These are phyloP conservation scores for Nitzschia palea DNA, from an alignment of 108 stramenopile species.

Conservation along the genomic window DNA sequence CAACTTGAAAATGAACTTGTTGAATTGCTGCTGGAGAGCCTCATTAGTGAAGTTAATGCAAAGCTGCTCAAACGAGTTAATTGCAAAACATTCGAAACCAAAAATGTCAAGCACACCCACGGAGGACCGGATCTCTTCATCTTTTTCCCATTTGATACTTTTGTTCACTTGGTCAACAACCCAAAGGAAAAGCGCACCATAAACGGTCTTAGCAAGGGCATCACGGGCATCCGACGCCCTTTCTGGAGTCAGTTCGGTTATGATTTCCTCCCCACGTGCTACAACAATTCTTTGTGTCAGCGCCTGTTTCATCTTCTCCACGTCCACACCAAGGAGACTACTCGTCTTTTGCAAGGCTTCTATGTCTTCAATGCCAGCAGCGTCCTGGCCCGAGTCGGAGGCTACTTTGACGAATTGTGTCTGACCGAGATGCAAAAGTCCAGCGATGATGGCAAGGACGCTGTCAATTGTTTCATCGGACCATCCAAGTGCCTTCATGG, in stretches of 20 bases:
- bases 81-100: slow-evolving; percentile 98
- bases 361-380: slow-evolving; percentile 65
- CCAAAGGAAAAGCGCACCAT: slow-evolving; percentile 90
- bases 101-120: slow-evolving; percentile 99
- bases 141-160: slow-evolving; percentile 84
- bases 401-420: slow-evolving; percentile 67
- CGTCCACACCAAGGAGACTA: slow-evolving; percentile 77
- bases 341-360: slow-evolving; percentile 69
- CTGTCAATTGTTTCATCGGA: slow-evolving; percentile 62
- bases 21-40: slow-evolving; percentile 99
- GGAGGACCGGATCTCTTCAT: slow-evolving; percentile 68
- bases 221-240: slow-evolving; percentile 90
- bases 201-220: slow-evolving; percentile 94
- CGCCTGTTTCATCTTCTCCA: slow-evolving; percentile 64
- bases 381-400: slow-evolving; percentile 69
- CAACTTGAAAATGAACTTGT: slow-evolving; percentile 98
- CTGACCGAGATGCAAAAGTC: slow-evolving; percentile 89
- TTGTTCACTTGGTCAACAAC: slow-evolving; percentile 88
- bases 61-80: slow-evolving; percentile 98
- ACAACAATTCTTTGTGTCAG: slow-evolving; percentile 83
- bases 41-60: slow-evolving; percentile 99
- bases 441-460: slow-evolving; percentile 81
- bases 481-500: slow-evolving; percentile 87
- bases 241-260: slow-evolving; percentile 68
- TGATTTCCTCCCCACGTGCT: slow-evolving; percentile 82